Base-by-base conservation (phyloP, 176 grass and related monocot species). In the Oryza meyeriana region DNA sequence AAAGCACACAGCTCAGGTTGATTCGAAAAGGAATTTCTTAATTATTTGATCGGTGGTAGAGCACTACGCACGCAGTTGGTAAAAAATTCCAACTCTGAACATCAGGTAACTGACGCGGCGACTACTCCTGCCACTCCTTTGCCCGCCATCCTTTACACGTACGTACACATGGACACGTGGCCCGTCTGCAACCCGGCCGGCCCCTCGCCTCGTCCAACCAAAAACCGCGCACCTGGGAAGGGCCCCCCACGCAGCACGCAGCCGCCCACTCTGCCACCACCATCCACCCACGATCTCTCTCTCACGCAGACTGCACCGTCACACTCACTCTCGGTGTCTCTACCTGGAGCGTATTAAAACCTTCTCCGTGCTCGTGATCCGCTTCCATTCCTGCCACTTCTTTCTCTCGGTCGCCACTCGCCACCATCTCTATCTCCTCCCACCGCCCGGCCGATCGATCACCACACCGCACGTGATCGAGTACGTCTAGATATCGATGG, bases 131-230 rank as follows among this genome's bases (percentile, higher is more conserved):
- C 81, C 82, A 84, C 76, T 69, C 0, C 81, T 73, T 80, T 88
- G 68, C 16, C 17, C 33, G 25, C 24, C 12, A 1, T 3, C 3
- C 61, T 47, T 61, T 72, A 13, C 83, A 57, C 66, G 65, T 34
- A 77, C 57, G 27, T 57, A 64, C 12, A 39, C 64, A 22, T 18
- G 48, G 77, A 89, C 87, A 89, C 83, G 87, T 89, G 83, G 77
- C 20, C 64, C 35, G 70, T 14, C 70, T 80, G 47, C 81, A 36
- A 35, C 76, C 48, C 13, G n/a, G 16, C 32, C 48, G 28, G 71
- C 63, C 20, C 78, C 87, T n/a, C 42, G 34, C 72, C 66, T 4
- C 59, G 34, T 40, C 64, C 70, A 74, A 64, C 82, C 55, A 29
- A 14, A 74, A 61, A 80, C 71, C 71, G 84, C 82, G n/a, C 82